Conservation (phyloP, 2,329 filamentous ascomycete species). For the Seiridium cupressi region DNA sequence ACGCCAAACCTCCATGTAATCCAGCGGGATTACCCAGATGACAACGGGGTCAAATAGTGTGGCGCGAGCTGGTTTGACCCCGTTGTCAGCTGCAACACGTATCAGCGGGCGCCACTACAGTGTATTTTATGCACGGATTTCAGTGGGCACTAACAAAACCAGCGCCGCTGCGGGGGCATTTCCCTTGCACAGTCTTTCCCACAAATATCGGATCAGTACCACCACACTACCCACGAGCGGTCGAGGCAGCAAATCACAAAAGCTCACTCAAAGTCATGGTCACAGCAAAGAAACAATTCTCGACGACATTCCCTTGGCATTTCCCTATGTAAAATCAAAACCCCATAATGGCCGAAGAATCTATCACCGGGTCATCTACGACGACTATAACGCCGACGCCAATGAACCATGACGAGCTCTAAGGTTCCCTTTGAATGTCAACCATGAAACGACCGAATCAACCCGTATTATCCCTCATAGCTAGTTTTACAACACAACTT, state of each 20-base stretch:
- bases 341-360: background rate
- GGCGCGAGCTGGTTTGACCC: too few relatives aligned
- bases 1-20: too few relatives aligned
- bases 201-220: too few relatives aligned
- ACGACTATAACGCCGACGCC: constrained; percentile 4
- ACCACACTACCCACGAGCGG: too few relatives aligned
- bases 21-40: too few relatives aligned
- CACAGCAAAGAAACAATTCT: background rate
- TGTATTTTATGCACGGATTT: too few relatives aligned
- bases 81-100: too few relatives aligned
- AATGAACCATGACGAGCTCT: background rate
- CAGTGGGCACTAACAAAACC: too few relatives aligned
- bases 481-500: background rate
- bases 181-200: too few relatives aligned
- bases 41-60: too few relatives aligned
- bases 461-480: background rate
- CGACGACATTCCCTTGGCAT: background rate
- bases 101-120: too few relatives aligned
- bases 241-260: background rate
- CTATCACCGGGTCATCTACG: background rate
- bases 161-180: too few relatives aligned
- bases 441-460: background rate
- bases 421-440: background rate
- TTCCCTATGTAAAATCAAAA: background rate
- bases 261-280: background rate